Percentiles rank a stretch among this genome's conserved stretches.
Conservation (phyloP, 352 stramenopile species). For the Phytophthora ohioensis region DNA sequence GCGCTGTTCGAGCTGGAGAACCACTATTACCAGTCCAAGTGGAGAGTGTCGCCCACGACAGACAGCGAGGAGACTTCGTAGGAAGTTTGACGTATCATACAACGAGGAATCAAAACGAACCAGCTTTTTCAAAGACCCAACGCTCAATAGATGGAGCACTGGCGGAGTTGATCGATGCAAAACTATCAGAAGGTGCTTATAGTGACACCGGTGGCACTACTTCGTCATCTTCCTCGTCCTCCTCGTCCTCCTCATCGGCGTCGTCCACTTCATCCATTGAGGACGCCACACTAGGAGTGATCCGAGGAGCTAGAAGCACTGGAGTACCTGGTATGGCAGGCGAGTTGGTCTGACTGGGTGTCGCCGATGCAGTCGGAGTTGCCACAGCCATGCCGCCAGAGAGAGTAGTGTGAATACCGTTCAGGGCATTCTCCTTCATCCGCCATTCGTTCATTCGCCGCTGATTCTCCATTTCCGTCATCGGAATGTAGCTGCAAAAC, state of each 20-base stretch:
- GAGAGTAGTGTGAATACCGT: constrained; percentile 37
- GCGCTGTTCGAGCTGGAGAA: constrained; percentile 86
- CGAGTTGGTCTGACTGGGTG: constrained; percentile 21
- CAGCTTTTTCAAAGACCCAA: not conserved
- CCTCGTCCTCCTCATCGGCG: constrained; percentile 48
- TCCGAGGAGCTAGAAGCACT: constrained; percentile 35
- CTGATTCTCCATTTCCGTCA: constrained; percentile 83
- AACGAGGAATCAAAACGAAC: constrained; percentile 14
- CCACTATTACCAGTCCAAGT: constrained; percentile 89
- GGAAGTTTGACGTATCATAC: constrained; percentile 21
- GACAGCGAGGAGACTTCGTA: constrained; percentile 27
- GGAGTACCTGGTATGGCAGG: constrained; percentile 26
- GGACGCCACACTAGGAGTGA: constrained; percentile 32
- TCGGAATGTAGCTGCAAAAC: constrained; percentile 64
- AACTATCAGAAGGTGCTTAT: not conserved
- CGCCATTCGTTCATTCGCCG: constrained; percentile 81
- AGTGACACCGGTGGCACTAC: constrained; percentile 12
- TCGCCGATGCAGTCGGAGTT: constrained; percentile 22
- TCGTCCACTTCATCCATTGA: constrained; percentile 51
- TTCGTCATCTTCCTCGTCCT: constrained; percentile 63
- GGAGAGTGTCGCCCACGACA: constrained; percentile 49
- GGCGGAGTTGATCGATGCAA: too few relatives aligned
- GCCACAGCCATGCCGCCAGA: constrained; percentile 25
- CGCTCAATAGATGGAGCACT: not conserved
- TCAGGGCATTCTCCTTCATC: constrained; percentile 74